These are phyloP conservation scores for Amphibolis antarctica DNA, from an alignment of 106 monocot genomes.

Conservation along the genomic window DNA sequence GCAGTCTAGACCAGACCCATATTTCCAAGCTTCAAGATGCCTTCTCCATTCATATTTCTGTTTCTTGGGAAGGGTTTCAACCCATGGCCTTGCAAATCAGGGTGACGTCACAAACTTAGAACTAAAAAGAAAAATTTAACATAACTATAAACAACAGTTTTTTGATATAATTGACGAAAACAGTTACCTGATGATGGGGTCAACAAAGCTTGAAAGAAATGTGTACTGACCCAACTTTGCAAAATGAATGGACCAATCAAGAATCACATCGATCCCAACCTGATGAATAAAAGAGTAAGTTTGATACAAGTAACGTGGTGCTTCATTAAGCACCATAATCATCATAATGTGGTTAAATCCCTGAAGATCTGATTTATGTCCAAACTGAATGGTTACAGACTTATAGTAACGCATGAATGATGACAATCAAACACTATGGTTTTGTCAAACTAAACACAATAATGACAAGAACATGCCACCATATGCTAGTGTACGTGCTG, in stretches of 20 bases:
- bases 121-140: neutral
- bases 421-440: too few species aligned
- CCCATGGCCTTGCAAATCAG: conserved; percentile 40
- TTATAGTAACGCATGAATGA: too few species aligned
- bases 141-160: neutral
- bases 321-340: too few species aligned
- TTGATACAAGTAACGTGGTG: too few species aligned
- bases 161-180: neutral
- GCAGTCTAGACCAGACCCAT: conserved; percentile 88
- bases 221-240: conserved; percentile 77
- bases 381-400: too few species aligned
- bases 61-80: conserved; percentile 44
- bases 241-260: conserved; percentile 75
- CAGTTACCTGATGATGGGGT: conserved; percentile 66
- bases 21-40: conserved; percentile 83
- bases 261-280: conserved; percentile 60
- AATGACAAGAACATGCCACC: too few species aligned
- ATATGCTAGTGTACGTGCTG: too few species aligned
- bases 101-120: neutral
- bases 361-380: too few species aligned
- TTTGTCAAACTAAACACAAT: too few species aligned
- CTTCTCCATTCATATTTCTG: conserved; percentile 49
- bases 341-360: too few species aligned
- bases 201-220: conserved; percentile 56
- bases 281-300: conserved; percentile 7